Evolutionary conservation across 2,329 filamentous ascomycete species (phyloP).

Genomic region (Saccharata proteae): DNA sequence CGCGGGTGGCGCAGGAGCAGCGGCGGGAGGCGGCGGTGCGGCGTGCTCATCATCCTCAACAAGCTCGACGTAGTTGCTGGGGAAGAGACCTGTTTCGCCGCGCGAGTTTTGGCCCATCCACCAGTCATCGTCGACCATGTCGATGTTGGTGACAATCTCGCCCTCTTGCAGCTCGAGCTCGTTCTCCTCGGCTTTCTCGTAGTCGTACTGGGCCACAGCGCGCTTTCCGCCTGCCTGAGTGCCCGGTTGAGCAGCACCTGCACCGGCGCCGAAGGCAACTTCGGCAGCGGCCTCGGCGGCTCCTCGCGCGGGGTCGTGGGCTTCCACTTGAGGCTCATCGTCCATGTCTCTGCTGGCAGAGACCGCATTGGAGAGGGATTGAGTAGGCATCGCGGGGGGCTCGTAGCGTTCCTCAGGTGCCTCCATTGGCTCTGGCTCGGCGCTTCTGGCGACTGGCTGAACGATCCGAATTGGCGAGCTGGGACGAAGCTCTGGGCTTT

Average conservation of each 20-base stretch:
- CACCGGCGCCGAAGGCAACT: constrained; percentile 29
- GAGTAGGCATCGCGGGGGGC: constrained; percentile 49
- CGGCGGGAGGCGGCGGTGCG: constrained; percentile 19
- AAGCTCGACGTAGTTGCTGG: constrained; percentile 91
- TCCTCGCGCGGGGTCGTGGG: constrained; percentile 42
- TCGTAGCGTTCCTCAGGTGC: constrained; percentile 37
- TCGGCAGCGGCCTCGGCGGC: constrained; percentile 35
- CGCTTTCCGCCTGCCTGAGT: constrained; percentile 46
- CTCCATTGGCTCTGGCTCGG: constrained; percentile 38
- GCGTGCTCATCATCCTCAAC: constrained; percentile 48
- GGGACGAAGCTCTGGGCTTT: constrained; percentile 39
- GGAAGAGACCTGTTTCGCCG: constrained; percentile 84
- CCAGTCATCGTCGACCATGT: constrained; percentile 98
- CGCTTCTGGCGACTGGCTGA: constrained; percentile 63
- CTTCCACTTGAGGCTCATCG: constrained; percentile 51
- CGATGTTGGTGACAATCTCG: constrained; percentile 78
- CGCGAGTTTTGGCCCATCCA: constrained; percentile 86
- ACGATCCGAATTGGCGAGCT: constrained; percentile 74
- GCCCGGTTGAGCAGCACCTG: constrained; percentile 23
- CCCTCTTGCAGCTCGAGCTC: constrained; percentile 86
- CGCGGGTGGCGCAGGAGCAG: constrained; percentile 16
- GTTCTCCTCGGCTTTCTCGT: constrained; percentile 95
- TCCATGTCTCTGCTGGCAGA: constrained; percentile 49
- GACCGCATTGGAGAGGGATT: constrained; percentile 49
- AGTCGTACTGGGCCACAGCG: constrained; percentile 83